Base-by-base conservation (phyloP, 805 yeast genomes). In the Pichia insulana region DNA sequence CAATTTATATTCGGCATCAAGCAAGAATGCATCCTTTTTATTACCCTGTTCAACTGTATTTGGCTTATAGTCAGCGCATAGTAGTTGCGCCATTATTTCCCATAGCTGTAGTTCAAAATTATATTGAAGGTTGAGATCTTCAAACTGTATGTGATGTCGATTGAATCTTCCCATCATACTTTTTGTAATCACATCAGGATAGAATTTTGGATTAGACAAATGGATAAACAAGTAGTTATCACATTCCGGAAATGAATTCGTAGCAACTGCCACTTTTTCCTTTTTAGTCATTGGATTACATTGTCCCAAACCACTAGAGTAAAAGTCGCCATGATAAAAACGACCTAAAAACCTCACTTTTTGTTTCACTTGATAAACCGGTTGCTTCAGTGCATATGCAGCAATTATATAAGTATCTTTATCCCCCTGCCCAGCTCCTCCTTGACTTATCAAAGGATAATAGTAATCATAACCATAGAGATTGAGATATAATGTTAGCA, bases 351-450 rank as follows among this genome's bases (percentile, higher is more conserved):
- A 81, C 34, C 67, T 61, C 50, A 78, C 65, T 46, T 64, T 64
- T 48, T 68, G 72, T 37, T 71, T 64, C 8, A 78, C 80, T 57
- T 80, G 88, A 43, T 59, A 56, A 13, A 50, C 49, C 1, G 55
- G 53, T 33, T 45, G 36, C 2, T 41, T 31, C 4, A 55, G 36
- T 3, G 59, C 77, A 47, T 66, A 68, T 0, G 88, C 86, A 2
- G 85, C 88, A 9, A 82, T 78, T 20, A 78, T 70, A 47, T 78
- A 81, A 0, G 89, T 80, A 55, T 83, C 89, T 57, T 82, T 82
- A 54, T 83, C 89, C 42, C 89, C 89, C 63, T 81, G 83, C 30
- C 89, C 89, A 3, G 85, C 78, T 15, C 78, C 68, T 13, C 85
- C 85, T 56, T 80, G 89, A 0, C 85, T 73, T 45, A 82, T 60